These are phyloP conservation scores for Schizophyllum commune DNA, from an alignment of 1,284 basidiomycete species.

Conservation along the genomic window DNA sequence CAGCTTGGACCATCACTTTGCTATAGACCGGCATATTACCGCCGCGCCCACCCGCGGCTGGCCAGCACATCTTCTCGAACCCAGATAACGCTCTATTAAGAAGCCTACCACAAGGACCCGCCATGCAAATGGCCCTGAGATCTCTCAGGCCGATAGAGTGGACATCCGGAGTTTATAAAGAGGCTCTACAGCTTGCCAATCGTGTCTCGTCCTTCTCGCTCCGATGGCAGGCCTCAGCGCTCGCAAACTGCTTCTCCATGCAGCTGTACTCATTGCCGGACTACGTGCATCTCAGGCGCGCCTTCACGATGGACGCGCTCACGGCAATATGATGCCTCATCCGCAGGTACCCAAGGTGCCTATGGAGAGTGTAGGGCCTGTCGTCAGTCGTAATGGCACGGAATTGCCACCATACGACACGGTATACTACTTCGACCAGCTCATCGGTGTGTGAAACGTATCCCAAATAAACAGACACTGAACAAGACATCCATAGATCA, in stretches of 20 bases:
- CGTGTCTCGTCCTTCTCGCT: not conserved
- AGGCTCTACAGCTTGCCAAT: not conserved
- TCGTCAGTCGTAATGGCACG: constrained; percentile 35
- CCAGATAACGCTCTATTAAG: not conserved
- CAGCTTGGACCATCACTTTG: too few species aligned
- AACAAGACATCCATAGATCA: not conserved
- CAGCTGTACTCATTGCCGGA: not conserved
- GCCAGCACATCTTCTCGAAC: too few species aligned
- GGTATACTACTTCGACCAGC: constrained; percentile 57
- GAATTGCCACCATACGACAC: constrained; percentile 38
- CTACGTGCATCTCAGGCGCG: not conserved
- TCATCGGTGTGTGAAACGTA: constrained; percentile 33
- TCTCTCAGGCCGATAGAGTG: not conserved
- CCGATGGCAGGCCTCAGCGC: not conserved
- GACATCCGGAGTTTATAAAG: not conserved
- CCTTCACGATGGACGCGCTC: not conserved
- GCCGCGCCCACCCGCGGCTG: too few species aligned
- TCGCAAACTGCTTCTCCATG: not conserved
- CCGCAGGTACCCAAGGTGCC: not conserved
- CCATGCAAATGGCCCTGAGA: not conserved
- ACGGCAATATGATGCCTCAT: not conserved
- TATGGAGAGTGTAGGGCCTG: constrained; percentile 17
- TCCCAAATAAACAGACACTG: not conserved
- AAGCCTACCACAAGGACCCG: not conserved
- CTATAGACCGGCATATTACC: too few species aligned